Base-by-base conservation (phyloP, 192 early-diverging fungal genomes). In the Paraglomus brasilianum region DNA sequence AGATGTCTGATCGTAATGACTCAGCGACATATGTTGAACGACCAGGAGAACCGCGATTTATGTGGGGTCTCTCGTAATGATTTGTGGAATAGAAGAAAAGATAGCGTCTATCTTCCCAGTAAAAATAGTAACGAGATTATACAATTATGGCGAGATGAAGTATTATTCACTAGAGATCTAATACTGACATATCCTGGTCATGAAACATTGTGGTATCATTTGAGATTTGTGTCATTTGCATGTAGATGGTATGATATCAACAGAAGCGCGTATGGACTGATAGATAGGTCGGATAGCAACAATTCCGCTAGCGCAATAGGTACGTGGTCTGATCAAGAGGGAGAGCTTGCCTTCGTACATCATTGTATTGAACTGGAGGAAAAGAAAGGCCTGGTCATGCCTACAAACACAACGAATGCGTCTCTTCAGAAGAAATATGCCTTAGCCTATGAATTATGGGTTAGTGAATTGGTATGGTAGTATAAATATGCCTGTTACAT, bases 201-300 rank as follows among this genome's bases (percentile, higher is more conserved):
- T 49, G 83, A 85, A 58, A 66, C 81, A 1, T 49, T 82, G 19
- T 85, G 83, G 83, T 81, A 72, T 36, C 81, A 85, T 73, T 68
- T 79, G 21, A 77, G 83, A 30, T 81, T 78, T 51, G 44, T 79
- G 5, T 73, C 73, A 41, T 74, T 74, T 72, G 71, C 59, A 19
- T 42, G 75, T 38, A 42, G 48, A 14, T 79, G 74, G 74, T 30
- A 30, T 30, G 30, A 30, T 30, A 38, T 79, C 5, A 70, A 74
- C n/a, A 64, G 56, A 2, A 17, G 17, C 11, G 47, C 40, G 9
- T n/a, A 38, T 13, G 47, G 30, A 1, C 19, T 19, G 30, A 49
- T 49, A 4, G 42, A 59, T 17, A 38, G 50, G 47, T n/a, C 2
- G 11, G 47, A 49, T 41, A 19, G 36, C 36, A 38, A 66, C 3